Base-by-base conservation (phyloP, 208 protist species). In the Trichomonas tenax region DNA sequence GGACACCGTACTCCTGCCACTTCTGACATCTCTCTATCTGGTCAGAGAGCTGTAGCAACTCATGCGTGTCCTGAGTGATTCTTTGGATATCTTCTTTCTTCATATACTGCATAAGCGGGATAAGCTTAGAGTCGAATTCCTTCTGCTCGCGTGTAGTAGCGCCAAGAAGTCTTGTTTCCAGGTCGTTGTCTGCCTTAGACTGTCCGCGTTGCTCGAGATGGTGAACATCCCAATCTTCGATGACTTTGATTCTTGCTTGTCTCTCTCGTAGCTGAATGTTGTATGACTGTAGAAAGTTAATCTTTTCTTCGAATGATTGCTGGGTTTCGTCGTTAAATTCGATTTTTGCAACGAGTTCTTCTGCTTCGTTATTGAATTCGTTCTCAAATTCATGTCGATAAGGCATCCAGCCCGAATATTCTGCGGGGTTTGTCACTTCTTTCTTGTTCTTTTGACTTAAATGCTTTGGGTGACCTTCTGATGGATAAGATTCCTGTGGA, bases 371-470 rank as follows among this genome's bases (percentile, higher is more conserved):
- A 38, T 93, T 93, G 10, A 8, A 93, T 38, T 93, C 86, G 31
- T n/a, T 51, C 17, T 93, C 86, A 26, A 93, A 93, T 36, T 93
- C 86, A 38, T 93, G 86, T 38, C 86, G 86, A 58, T 93, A 93
- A 58, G 86, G 86, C 86, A 93, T 93, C 40, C 44, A 93, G 15
- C 86, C 86, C 11, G 15, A 40, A 93, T 58, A 93, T 93, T 93
- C 86, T 6, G 86, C 86, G 17, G 86, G 86, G 1, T n/a, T 51
- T 40, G 86, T 51, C 26, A 17, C 44, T 93, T 93, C 44, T 58
- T 93, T 93, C 26, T 48, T 58, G 38, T 58, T 48, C 44, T 93
- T 93, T 36, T 93, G n/a, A 38, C 44, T 93, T 44, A 51, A n/a
- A 44, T 58, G 86, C 17, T 58, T 58, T 38, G n/a, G 17, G 46